phyloP scores from a whole-genome alignment of 345 rosid species.

The Citrus australasica region DNA sequence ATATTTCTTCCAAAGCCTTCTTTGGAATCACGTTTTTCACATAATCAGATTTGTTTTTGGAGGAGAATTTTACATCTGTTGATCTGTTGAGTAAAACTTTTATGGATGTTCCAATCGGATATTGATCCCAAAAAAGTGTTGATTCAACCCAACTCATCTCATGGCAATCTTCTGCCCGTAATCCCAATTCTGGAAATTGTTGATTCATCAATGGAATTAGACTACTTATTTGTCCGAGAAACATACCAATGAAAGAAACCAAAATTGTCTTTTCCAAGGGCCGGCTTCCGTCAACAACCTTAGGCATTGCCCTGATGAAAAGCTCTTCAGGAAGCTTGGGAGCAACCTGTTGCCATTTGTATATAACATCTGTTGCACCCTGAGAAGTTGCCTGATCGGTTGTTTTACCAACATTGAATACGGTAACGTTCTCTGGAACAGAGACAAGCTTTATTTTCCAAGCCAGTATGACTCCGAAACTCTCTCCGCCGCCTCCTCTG shows the following conservation, averaged over 20 bases:
- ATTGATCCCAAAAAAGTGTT: conserved; percentile 22
- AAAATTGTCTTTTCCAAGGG: conserved; percentile 14
- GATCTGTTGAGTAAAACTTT: conserved; percentile 28
- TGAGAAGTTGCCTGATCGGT: conserved; percentile 12
- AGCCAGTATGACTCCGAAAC: conserved; percentile 42
- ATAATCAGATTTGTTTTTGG: conserved; percentile 68
- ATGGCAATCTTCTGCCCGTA: conserved; percentile 25
- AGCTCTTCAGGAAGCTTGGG: conserved; percentile 28
- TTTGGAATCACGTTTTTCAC: too few species aligned
- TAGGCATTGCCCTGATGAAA: conserved; percentile 32
- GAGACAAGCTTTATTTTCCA: conserved; percentile 42
- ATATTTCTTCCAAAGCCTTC: too few species aligned
- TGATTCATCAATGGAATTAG: conserved; percentile 28
- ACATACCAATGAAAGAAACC: conserved; percentile 33
- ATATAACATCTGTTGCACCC: conserved; percentile 28
- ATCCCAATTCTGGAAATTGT: conserved; percentile 41
- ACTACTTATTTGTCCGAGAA: conserved; percentile 31
- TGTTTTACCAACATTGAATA: conserved; percentile 19
- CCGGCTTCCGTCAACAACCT: background rate
- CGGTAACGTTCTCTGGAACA: conserved; percentile 39
- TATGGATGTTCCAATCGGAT: conserved; percentile 25
- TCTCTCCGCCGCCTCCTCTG: conserved; percentile 52
- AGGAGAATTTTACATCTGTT: conserved; percentile 41
- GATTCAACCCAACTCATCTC: conserved; percentile 51
- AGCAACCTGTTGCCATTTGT: conserved; percentile 40